phyloP scores from a whole-genome alignment of 306 rosid species.

The Erythrophleum fordii region DNA sequence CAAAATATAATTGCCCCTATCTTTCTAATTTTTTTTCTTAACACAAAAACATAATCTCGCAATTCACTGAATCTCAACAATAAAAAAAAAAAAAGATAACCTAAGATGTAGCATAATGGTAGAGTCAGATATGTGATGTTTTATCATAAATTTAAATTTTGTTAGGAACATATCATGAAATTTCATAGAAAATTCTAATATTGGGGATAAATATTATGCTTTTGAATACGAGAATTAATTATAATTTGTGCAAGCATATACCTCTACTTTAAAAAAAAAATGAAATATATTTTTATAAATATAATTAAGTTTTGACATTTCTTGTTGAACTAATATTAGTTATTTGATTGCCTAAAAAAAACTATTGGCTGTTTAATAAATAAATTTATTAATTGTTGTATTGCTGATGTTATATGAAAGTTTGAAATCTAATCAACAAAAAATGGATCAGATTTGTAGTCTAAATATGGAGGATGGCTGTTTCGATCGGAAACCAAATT shows the following conservation, averaged over 20 bases:
- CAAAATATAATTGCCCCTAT: background rate
- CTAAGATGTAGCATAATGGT: too few species aligned
- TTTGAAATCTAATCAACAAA: too few species aligned
- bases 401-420: background rate
- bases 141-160: too few species aligned
- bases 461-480: too few species aligned
- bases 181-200: background rate
- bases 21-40: background rate
- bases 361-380: too few species aligned
- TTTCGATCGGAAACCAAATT: background rate
- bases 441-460: conserved; percentile 5
- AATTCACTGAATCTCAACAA: background rate
- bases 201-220: background rate
- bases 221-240: background rate
- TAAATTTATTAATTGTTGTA: background rate
- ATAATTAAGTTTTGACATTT: background rate
- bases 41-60: background rate
- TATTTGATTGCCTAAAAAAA: background rate
- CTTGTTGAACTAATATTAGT: background rate
- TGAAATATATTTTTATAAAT: background rate
- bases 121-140: too few species aligned
- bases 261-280: background rate
- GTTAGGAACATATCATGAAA: background rate
- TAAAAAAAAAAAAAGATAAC: too few species aligned
- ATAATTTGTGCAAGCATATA: background rate